These are phyloP conservation scores for Septoria linicola DNA, from an alignment of 2,329 filamentous ascomycete species.

Conservation along the genomic window DNA sequence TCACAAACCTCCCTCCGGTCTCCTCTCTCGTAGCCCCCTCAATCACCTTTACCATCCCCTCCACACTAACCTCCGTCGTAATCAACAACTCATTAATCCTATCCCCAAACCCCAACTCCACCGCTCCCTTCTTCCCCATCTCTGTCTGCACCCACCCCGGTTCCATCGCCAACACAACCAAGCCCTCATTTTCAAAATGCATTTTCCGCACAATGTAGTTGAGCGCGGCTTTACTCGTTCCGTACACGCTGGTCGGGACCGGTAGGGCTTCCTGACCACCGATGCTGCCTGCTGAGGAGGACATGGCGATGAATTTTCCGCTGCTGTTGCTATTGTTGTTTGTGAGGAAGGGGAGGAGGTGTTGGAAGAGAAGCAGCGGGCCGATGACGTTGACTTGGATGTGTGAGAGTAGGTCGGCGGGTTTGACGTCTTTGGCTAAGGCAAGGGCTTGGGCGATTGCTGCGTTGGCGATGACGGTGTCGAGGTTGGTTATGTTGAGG, in stretches of 20 bases:
- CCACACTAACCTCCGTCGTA: constrained; percentile 6
- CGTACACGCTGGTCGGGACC: constrained; percentile 7
- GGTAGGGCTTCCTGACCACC: neutral
- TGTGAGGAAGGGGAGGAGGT: neutral
- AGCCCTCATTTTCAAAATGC: neutral
- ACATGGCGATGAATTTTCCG: constrained; percentile 9
- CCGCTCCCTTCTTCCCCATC: constrained; percentile 2
- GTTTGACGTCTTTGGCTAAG: neutral
- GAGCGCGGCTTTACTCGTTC: constrained; percentile 13
- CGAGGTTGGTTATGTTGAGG: constrained; percentile 2
- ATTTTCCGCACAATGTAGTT: constrained; percentile 7
- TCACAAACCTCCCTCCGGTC: constrained; percentile 5
- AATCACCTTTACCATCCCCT: constrained; percentile 9
- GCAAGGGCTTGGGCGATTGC: neutral
- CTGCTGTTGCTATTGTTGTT: neutral
- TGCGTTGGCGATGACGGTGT: constrained; percentile 18
- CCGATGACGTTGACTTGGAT: constrained; percentile 14
- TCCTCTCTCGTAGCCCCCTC: constrained; percentile 2
- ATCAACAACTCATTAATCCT: neutral
- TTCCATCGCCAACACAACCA: constrained; percentile 1
- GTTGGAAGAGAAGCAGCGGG: constrained; percentile 11
- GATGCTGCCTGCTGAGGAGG: constrained; percentile 3
- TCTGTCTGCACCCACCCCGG: constrained; percentile 9
- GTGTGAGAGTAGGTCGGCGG: neutral
- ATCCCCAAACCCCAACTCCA: neutral